Conservation (phyloP, 176 grass and related monocot species). For the Zoysia japonica region DNA sequence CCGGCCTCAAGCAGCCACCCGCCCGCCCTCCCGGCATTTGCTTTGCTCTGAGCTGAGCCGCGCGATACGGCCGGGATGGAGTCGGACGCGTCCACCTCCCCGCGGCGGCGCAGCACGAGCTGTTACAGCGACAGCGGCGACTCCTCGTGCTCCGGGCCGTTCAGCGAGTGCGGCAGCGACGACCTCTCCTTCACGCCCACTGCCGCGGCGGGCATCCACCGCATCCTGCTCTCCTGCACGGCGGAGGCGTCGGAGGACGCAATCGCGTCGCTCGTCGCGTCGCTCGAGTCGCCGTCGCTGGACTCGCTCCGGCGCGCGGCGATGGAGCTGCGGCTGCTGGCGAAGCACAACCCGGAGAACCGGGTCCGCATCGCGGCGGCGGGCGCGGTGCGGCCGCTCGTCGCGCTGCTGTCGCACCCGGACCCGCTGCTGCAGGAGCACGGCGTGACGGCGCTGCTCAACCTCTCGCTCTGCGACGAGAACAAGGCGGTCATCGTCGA, state of each 20-base stretch:
- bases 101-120: conserved; percentile 46
- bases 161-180: conserved; percentile 84
- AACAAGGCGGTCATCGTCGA: conserved; percentile 70
- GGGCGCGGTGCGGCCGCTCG: conserved; percentile 63
- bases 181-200: conserved; percentile 48
- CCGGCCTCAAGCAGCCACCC: not conserved
- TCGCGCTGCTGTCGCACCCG: conserved; percentile 70
- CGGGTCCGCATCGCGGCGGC: conserved; percentile 75
- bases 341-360: conserved; percentile 90
- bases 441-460: conserved; percentile 80
- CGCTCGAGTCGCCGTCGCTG: conserved; percentile 58
- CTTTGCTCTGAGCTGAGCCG: not conserved
- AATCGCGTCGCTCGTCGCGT: conserved; percentile 53
- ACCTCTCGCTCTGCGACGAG: conserved; percentile 90
- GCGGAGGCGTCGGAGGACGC: conserved; percentile 69
- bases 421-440: conserved; percentile 85
- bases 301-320: conserved; percentile 64
- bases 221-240: conserved; percentile 59
- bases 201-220: conserved; percentile 47
- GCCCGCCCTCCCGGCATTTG: conserved; percentile 24
- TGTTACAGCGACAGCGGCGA: conserved; percentile 80
- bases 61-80: conserved; percentile 27
- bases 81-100: conserved; percentile 55
- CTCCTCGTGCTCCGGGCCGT: conserved; percentile 65
- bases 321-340: conserved; percentile 77